Base-by-base conservation (phyloP, 2,329 filamentous ascomycete genomes). In the Byssochlamys sp. region DNA sequence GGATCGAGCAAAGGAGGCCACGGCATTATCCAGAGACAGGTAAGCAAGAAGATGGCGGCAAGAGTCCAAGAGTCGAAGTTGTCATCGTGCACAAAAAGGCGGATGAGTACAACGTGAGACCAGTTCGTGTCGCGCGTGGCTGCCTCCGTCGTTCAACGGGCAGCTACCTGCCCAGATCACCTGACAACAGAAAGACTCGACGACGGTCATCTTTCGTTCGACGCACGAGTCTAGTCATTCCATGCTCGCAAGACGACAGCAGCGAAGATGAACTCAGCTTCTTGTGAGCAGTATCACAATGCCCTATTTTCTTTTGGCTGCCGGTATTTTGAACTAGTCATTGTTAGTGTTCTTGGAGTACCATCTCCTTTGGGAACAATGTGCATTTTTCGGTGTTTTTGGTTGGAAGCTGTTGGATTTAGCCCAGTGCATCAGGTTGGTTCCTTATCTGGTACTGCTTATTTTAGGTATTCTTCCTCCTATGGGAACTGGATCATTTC, bases 221-320 rank as follows among this genome's bases (percentile, higher is more conserved):
- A 53, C 60, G 52, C 29, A 59, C 56, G 39, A 58, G 54, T 39
- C 60, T 57, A 11, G 57, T 63, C n/a, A 65, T 69, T 49, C 63
- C 70, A 11, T 68, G 61, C 51, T 66, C 66, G 0, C 58, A 66
- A 24, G 67, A 69, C 25, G 68, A 66, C 6, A 66, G 67, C 26
- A 73, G 71, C 49, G 70, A 74, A n/a, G 71, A 74, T 55, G 71
- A 74, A 60, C 63, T 74, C 24, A 73, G 69, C 60, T 73, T 72
- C 61, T 55, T 74, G 6, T 72, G 55, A 65, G 39, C 29, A 19
- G 12, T n/a, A 12, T 26, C n/a, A 24, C 7, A 25, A 28, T 19
- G 19, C 5, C 6, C n/a, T 45, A 14, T 10, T 50, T 53, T 25
- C 26, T 49, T 57, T 53, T 56, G 10, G 25, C 24, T 28, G 27